Evolutionary conservation across 148 eudicot genomes (phyloP).

Genomic region (Nepenthes mirabilis): DNA sequence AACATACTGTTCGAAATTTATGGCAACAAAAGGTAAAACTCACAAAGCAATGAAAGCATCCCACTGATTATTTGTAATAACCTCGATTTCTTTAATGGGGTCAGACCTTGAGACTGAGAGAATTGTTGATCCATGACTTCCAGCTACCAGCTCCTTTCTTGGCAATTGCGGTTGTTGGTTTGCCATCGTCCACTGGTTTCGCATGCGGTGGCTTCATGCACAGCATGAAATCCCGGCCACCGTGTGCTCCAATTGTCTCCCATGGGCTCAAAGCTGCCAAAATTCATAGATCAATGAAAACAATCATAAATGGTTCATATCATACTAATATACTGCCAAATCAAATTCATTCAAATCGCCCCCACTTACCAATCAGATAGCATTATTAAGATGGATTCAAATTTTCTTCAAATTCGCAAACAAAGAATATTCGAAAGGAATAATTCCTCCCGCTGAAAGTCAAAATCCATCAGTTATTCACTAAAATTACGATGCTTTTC

Average conservation of each 20-base stretch:
- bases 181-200: not conserved
- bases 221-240: constrained; percentile 42
- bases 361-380: no score
- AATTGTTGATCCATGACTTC: constrained; percentile 80
- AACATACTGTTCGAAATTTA: not conserved
- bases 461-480: no score
- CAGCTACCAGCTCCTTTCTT: constrained; percentile 45
- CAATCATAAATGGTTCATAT: no score
- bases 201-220: constrained; percentile 29
- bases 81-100: constrained; percentile 23
- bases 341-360: no score
- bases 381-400: no score
- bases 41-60: not conserved
- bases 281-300: not conserved
- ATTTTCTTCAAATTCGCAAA: no score
- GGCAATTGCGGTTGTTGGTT: not conserved
- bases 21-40: not conserved
- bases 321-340: no score
- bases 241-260: constrained; percentile 34
- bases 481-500: no score
- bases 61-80: no score
- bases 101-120: constrained; percentile 45
- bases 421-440: no score
- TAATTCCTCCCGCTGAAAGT: no score
- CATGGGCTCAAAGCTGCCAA: constrained; percentile 28